Evolutionary conservation across 2,329 filamentous ascomycete genomes (phyloP).

Genomic region (Alternaria rosae): DNA sequence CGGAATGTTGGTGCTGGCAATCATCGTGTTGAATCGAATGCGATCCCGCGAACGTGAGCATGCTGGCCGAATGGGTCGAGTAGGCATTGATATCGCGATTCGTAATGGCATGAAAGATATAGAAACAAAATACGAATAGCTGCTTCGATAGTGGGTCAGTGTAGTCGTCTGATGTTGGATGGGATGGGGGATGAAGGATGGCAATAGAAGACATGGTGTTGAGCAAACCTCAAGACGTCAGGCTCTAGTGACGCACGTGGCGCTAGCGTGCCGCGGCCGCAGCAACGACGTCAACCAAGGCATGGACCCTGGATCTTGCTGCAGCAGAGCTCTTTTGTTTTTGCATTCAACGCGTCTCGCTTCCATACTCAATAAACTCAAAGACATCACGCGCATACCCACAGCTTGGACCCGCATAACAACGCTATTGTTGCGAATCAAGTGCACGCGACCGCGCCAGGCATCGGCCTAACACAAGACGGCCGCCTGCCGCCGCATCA

Average conservation of each 20-base stretch:
- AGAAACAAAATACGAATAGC: neutral
- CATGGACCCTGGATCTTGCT: neutral
- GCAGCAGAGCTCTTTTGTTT: neutral
- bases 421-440: neutral
- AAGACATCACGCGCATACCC: neutral
- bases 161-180: neutral
- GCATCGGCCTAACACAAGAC: conserved; percentile 3
- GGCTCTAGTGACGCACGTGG: conserved; percentile 19
- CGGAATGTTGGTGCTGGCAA: too few relatives aligned
- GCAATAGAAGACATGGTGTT: conserved; percentile 5
- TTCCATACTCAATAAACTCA: neutral
- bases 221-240: neutral
- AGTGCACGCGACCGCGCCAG: conserved; percentile 17
- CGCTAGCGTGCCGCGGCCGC: conserved; percentile 20
- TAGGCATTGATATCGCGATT: neutral
- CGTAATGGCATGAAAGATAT: neutral
- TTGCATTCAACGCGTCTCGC: neutral
- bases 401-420: neutral
- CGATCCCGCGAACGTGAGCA: too few relatives aligned
- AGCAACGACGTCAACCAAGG: conserved; percentile 21
- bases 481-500: conserved; percentile 2
- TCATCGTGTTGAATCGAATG: too few relatives aligned
- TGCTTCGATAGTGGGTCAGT: neutral
- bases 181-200: neutral
- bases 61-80: too few relatives aligned